A percentile compares a stretch with the other conserved stretches of the same genome.
Conservation (phyloP, 2,329 filamentous ascomycete species). For the Parascedosporium putredinis region DNA sequence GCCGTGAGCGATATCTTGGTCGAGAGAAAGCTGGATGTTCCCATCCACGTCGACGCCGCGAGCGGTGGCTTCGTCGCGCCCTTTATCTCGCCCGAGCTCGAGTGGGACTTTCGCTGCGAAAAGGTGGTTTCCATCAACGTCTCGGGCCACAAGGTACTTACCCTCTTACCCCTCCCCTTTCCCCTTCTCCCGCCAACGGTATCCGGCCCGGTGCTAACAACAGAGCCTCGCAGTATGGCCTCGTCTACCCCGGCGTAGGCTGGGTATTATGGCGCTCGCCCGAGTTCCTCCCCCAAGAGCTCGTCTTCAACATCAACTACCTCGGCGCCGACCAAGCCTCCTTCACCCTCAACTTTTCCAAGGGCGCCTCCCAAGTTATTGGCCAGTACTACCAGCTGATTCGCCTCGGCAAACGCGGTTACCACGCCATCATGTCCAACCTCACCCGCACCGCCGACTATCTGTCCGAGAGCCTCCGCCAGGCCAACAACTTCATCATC, state of each 20-base stretch:
- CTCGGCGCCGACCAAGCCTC: constrained; percentile 90
- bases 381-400: constrained; percentile 98
- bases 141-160: constrained; percentile 68
- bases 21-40: constrained; percentile 62
- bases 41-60: constrained; percentile 90
- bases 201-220: background rate
- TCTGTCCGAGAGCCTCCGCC: constrained; percentile 60
- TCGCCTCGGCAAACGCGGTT: constrained; percentile 84
- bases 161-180: constrained; percentile 30
- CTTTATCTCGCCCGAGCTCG: constrained; percentile 71
- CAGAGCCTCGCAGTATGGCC: constrained; percentile 39
- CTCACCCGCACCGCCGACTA: constrained; percentile 85
- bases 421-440: constrained; percentile 89
- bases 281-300: constrained; percentile 76
- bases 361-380: constrained; percentile 88
- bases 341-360: constrained; percentile 96
- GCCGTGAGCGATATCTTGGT: constrained; percentile 79
- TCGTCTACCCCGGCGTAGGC: constrained; percentile 82
- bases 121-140: constrained; percentile 91
- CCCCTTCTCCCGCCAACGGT: background rate
- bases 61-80: constrained; percentile 88
- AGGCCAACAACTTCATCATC: constrained; percentile 74
- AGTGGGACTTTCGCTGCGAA: constrained; percentile 87
- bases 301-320: constrained; percentile 99
- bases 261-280: constrained; percentile 86